Evolutionary conservation across 1,284 basidiomycete species (phyloP).

Genomic region (Apiotrichum mycotoxinovorans): DNA sequence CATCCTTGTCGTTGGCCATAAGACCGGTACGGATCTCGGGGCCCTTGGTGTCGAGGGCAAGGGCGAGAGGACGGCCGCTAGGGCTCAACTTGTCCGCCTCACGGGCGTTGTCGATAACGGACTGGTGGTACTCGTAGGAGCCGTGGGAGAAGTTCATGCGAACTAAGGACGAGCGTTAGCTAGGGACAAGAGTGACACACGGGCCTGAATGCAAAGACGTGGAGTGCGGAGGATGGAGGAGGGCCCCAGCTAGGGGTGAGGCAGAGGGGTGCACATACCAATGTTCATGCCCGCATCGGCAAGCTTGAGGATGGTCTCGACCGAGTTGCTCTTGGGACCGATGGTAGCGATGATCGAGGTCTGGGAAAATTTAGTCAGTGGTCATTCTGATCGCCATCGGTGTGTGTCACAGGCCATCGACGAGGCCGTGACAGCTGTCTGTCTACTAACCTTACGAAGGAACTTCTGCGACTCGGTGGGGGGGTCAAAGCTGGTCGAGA

Average conservation of each 20-base stretch:
- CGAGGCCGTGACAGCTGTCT: too few species aligned
- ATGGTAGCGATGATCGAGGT: constrained; percentile 96
- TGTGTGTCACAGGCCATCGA: too few species aligned
- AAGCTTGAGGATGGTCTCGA: constrained; percentile 77
- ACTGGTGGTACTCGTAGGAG: constrained; percentile 94
- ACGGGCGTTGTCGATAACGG: constrained; percentile 92
- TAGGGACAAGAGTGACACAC: not conserved
- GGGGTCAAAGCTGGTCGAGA: constrained; percentile 68
- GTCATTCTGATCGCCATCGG: too few species aligned
- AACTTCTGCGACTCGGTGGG: constrained; percentile 69
- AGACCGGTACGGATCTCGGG: constrained; percentile 98
- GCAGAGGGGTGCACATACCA: constrained; percentile 62
- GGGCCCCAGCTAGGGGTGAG: not conserved
- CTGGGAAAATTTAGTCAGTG: constrained; percentile 51
- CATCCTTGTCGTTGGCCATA: constrained; percentile 82
- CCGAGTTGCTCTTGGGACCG: constrained; percentile 86
- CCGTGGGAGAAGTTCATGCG: constrained; percentile 99
- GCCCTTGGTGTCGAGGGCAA: constrained; percentile 99
- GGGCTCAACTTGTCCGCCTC: constrained; percentile 70
- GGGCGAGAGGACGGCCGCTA: constrained; percentile 84
- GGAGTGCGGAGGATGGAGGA: not conserved
- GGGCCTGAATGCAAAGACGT: not conserved
- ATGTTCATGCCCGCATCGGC: constrained; percentile 90
- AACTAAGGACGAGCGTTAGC: constrained; percentile 58
- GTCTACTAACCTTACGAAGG: constrained; percentile 77